Base-by-base conservation (phyloP, 1,284 basidiomycete species). In the Coriolopsis trogii region DNA sequence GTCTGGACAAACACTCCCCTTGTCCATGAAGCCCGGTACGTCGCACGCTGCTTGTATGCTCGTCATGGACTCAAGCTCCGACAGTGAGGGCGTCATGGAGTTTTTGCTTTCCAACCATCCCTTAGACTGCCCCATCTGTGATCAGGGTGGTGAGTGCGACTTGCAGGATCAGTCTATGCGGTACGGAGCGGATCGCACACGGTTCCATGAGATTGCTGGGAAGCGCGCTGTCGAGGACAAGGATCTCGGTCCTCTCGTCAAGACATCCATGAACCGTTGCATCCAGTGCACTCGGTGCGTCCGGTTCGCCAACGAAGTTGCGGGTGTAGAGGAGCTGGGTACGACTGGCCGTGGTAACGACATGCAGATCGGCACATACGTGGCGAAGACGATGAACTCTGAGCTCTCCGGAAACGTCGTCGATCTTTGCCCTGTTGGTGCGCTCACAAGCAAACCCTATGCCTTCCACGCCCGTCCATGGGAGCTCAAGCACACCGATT, bases 241-340 rank as follows among this genome's bases (percentile, higher is more conserved):
- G 80, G 90, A 99, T 68, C 82, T 99, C 28, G 97, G 97, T 6
- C 97, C 97, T 10, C 83, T 99, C 42, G 94, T 99, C 71, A 99
- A 99, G 79, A 98, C 97, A 4, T 93, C 91, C 56, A 99, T 99
- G 96, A 99, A 95, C 73, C 87, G 96, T 52, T 99, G 97, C 78
- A 99, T 99, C 64, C 97, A 99, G 73, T 99, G 96, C 78, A 99
- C 96, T 12, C 93, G 97, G 60, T 99, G 97, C 70, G 94, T 99
- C 31, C 91, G 97, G 55, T 99, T 98, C 70, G 95, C 95, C 45
- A 99, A 99, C 75, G 96, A 99, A 70, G 94, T 99, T 44, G 97
- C 97, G 3, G 97, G 97, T 61, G 95, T 98, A 8, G 94, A 98
- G 74, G 96, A 99, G 64, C 79, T 99, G 37, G 97, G 97, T 48